Evolutionary conservation across 371 early-diverging fungal species (phyloP), one percentile per base, ranked within the genome.

Genomic region (Rhizopus delemar): DNA sequence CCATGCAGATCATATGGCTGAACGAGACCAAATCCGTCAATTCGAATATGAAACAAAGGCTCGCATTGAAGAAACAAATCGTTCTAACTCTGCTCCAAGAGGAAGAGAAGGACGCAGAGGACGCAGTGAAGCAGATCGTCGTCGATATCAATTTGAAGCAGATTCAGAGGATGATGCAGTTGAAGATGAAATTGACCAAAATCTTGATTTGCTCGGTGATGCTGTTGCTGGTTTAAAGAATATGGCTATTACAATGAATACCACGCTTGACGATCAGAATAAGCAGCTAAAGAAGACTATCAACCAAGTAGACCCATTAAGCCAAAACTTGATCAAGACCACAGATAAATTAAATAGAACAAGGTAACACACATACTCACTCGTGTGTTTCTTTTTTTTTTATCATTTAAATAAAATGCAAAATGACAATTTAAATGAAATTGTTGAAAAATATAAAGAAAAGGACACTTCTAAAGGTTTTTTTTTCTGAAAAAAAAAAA

Each of bases 151-250:
- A 38, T 84, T 88, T 59, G 87, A 89, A 59, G 88, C 77, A 46
- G 82, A 77, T 33, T 71, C 68, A 3, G 90, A 89, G 53, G 90
- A 90, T 57, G 81, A 86, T 54, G 81, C 77, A 2, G 55, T 84
- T n/a, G 94, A 94, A 71, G 77, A 86, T 58, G 93, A 94, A 63
- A 88, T 94, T 63, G 88, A 94, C 69, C 51, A 62, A 8, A 93
- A 94, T 65, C 59, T 94, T 67, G 86, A 89, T 65, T 64, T 84
- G 59, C 73, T 94, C 35, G 78, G 86, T 35, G 70, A 67, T 52
- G 82, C 86, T 12, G 62, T 90, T n/a, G 72, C 77, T 9, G 63
- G 88, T 43, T 70, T 94, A 50, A 90, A 88, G 79, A 81, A 86
- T 66, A 85, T 88, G 81, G 88, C 91, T 13, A 48, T 81, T 32